Evolutionary conservation across 139 green algal species (phyloP), one percentile per base, ranked within the genome.

Genomic region (Asterochloris sp.): DNA sequence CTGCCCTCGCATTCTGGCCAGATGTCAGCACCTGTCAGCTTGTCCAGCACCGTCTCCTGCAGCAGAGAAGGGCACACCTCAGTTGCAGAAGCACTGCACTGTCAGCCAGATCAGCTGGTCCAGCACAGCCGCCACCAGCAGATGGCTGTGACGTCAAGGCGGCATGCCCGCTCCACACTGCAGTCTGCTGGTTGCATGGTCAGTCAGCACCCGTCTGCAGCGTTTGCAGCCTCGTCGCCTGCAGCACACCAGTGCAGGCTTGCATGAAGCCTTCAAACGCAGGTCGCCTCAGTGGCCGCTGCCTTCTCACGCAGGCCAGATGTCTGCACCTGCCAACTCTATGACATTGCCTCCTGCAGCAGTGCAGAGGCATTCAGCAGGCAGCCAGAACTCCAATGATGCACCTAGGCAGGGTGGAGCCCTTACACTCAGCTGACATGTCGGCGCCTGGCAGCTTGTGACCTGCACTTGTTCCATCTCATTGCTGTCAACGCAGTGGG

Each of bases 1-100:
- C 85, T 92, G 26, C 92, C 90, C 69, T 90, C 63, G 38, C 86
- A 54, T 0, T 94, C 83, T 10, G 68, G 29, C 81, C 74, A 81
- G 62, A 93, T 89, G 76, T 91, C 87, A 27, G 17, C 29, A 12
- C 38, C 74, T 16, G 73, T 74, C 17, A 76, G 78, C 23, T 17
- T 71, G 38, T 85, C 75, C 62, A 21, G 17, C 13, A 84, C 67
- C 17, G 62, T 27, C 62, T 29, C 21, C 21, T 28, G 23, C 61
- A 60, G 68, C 60, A 77, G 63, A 82, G 13, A 23, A 4, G 10
- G 11, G 11, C 26, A 0, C 0, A 60, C 54, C 62, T 81, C 19
- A 61, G 60, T 0, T 60, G 0, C 54, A 62, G 14, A 23, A 28
- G 28, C 28, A 75, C 63, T 16, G 28, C 23, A 64, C 27, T 27